A percentile compares a stretch with the other conserved stretches of the same genome.
These are phyloP conservation scores for Amylostereum chailletii DNA, from an alignment of 1,284 basidiomycete species.

Conservation along the genomic window DNA sequence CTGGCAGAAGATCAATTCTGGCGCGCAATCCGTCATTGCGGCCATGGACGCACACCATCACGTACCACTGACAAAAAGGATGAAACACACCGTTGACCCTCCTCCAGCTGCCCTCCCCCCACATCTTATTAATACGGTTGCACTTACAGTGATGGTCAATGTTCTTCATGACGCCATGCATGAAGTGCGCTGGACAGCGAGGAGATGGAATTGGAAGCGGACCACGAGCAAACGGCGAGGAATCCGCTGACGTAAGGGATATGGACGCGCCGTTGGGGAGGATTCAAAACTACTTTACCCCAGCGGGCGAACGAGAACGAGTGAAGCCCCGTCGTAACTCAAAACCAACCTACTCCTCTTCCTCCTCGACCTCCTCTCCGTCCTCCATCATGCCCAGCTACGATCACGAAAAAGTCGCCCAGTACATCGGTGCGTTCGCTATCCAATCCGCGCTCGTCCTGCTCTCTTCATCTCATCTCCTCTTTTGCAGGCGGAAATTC, in stretches of 20 bases:
- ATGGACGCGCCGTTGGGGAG: slow-evolving; percentile 6
- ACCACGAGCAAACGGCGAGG: too few species aligned
- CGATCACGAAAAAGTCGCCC: slow-evolving; percentile 74
- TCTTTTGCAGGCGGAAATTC: slow-evolving; percentile 77
- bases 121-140: too few species aligned
- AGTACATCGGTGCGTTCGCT: slow-evolving; percentile 69
- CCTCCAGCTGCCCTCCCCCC: too few species aligned
- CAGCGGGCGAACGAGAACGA: slow-evolving; percentile 6
- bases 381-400: slow-evolving; percentile 46
- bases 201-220: too few species aligned
- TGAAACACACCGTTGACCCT: too few species aligned
- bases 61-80: too few species aligned
- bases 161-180: too few species aligned
- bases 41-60: too few species aligned
- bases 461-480: slow-evolving; percentile 12
- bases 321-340: slow-evolving; percentile 2
- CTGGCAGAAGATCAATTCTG: too few species aligned
- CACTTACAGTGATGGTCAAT: too few species aligned
- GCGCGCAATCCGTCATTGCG: too few species aligned
- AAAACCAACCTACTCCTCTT: slow-evolving; percentile 6
- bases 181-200: too few species aligned
- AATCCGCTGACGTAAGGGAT: slow-evolving; percentile 8
- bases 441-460: slow-evolving; percentile 5
- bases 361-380: slow-evolving; percentile 1
- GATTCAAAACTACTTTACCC: slow-evolving; percentile 8